Conservation (phyloP, 2,329 filamentous ascomycete species). For the Colletotrichum eremochloae region DNA sequence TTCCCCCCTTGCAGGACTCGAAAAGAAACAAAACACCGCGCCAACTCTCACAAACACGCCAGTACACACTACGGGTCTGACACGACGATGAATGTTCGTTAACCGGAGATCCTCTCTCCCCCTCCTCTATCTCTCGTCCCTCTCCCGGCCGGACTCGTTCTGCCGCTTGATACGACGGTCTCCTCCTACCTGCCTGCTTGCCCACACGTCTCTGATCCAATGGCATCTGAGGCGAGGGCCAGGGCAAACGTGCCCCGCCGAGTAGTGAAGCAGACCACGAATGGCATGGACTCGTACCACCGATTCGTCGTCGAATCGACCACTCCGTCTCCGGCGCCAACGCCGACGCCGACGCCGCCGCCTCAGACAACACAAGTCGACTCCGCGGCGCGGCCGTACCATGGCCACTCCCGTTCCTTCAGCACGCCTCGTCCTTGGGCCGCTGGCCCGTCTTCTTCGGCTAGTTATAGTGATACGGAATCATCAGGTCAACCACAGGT, state of each 20-base stretch:
- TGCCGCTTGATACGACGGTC: constrained; percentile 10
- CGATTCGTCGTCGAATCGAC: constrained; percentile 41
- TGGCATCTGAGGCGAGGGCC: constrained; percentile 39
- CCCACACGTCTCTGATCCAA: constrained; percentile 24
- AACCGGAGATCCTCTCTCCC: constrained; percentile 8
- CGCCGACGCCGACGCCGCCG: neutral
- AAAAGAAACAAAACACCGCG: constrained; percentile 27
- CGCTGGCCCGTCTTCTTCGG: neutral
- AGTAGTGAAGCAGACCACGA: constrained; percentile 34
- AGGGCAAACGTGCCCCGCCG: constrained; percentile 42
- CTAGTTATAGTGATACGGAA: neutral
- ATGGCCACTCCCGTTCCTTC: constrained; percentile 39
- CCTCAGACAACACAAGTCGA: constrained; percentile 1
- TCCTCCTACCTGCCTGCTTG: neutral
- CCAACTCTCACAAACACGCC: neutral
- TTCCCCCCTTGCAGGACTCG: neutral
- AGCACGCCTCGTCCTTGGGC: constrained; percentile 37
- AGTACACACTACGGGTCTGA: neutral
- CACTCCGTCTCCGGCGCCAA: neutral
- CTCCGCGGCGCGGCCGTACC: constrained; percentile 31
- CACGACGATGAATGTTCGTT: constrained; percentile 30
- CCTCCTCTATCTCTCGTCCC: neutral
- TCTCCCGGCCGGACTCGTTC: constrained; percentile 6
- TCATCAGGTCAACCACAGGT: constrained; percentile 1
- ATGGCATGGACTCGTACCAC: constrained; percentile 42